Conservation (phyloP, 208 protist species). For the Zelonia costaricensis region DNA sequence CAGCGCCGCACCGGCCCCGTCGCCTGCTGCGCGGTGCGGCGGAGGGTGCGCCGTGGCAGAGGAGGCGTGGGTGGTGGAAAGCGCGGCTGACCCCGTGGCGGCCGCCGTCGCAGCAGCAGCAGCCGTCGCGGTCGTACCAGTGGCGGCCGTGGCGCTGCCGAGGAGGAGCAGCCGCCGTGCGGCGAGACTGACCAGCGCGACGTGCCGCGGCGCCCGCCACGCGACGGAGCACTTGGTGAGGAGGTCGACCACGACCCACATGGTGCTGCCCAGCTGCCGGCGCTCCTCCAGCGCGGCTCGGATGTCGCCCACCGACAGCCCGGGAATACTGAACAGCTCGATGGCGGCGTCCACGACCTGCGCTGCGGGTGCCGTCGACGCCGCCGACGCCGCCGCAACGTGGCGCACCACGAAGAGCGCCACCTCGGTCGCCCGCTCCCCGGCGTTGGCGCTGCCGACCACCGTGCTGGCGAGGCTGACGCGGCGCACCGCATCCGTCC, state of each 20-base stretch:
- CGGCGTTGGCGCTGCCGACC: conserved; percentile 37
- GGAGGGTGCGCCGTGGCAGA: neutral
- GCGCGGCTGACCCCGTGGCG: neutral
- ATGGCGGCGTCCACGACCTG: conserved; percentile 33
- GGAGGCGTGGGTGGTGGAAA: neutral
- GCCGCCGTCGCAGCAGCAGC: neutral
- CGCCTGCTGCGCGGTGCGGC: conserved; percentile 2
- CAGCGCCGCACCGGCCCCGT: neutral
- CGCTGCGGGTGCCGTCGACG: conserved; percentile 10
- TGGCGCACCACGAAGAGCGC: conserved; percentile 28
- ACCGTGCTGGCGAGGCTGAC: conserved; percentile 47
- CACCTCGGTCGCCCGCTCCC: conserved; percentile 39
- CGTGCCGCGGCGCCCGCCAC: conserved; percentile 24
- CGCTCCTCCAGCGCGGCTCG: conserved; percentile 27
- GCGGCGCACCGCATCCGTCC: conserved; percentile 61
- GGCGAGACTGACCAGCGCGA: conserved; percentile 22
- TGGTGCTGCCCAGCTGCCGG: conserved; percentile 17
- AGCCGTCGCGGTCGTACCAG: neutral
- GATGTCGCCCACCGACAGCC: conserved; percentile 8
- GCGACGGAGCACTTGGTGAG: conserved; percentile 26
- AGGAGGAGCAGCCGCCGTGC: conserved; percentile 17
- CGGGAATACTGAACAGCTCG: conserved; percentile 24
- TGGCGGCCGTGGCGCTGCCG: conserved; percentile 2
- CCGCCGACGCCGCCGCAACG: conserved; percentile 5
- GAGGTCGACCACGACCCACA: conserved; percentile 29